A percentile compares a stretch with the other conserved stretches of the same genome.
phyloP scores from a whole-genome alignment of 177 flowering plant species.

The Vitis hybrid region DNA sequence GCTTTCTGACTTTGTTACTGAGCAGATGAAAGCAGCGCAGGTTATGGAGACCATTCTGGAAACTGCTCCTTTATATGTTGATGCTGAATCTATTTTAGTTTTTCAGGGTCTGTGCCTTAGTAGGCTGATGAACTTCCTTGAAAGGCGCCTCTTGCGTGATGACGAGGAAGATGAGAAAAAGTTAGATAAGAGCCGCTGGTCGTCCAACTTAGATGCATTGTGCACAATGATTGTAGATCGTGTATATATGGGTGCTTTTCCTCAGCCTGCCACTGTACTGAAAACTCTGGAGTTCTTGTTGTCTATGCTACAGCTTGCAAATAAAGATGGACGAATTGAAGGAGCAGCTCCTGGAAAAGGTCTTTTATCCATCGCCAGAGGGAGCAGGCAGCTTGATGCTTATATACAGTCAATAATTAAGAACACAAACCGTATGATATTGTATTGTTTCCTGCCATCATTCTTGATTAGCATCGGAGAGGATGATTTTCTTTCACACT shows the following conservation, averaged over 20 bases:
- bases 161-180: conserved; percentile 94
- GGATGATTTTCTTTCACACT: conserved; percentile 64
- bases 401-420: conserved; percentile 82
- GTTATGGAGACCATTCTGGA: conserved; percentile 76
- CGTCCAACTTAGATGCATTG: conserved; percentile 77
- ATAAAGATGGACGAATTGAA: conserved; percentile 96
- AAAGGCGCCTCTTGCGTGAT: conserved; percentile 94
- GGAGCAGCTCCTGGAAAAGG: conserved; percentile 82
- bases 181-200: conserved; percentile 91
- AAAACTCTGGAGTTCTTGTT: conserved; percentile 85
- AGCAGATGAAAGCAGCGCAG: conserved; percentile 78
- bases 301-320: conserved; percentile 93
- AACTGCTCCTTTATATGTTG: conserved; percentile 74
- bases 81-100: conserved; percentile 72
- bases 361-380: conserved; percentile 83
- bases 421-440: conserved; percentile 85
- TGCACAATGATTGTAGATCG: conserved; percentile 98
- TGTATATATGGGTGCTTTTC: conserved; percentile 96
- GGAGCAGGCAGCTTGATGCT: conserved; percentile 84
- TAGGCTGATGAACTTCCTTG: conserved; percentile 89
- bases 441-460: conserved; percentile 91
- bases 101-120: conserved; percentile 95
- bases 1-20: conserved; percentile 82
- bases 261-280: conserved; percentile 72
- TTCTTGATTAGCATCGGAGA: conserved; percentile 83